Conservation (phyloP, 31 red algal species). For the Asparagopsis taxiformis region DNA sequence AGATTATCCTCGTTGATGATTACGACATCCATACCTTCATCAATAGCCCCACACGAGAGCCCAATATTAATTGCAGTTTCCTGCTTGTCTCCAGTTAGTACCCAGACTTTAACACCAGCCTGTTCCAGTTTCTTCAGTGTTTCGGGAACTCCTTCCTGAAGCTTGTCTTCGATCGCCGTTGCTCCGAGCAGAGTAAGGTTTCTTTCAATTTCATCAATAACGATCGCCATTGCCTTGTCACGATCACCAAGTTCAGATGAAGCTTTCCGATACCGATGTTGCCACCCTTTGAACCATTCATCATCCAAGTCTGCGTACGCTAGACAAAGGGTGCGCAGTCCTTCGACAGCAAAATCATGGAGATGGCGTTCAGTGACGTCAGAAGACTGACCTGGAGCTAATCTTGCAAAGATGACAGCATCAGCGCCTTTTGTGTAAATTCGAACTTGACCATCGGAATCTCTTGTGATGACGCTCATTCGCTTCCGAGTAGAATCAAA, state of each 20-base stretch:
- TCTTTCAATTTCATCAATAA: slow-evolving; percentile 81
- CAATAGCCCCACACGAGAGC: slow-evolving; percentile 82
- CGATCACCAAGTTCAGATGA: slow-evolving; percentile 35
- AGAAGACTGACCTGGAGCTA: slow-evolving; percentile 37
- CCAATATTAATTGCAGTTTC: slow-evolving; percentile 97
- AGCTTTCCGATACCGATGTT: slow-evolving; percentile 49
- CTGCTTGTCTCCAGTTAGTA: slow-evolving; percentile 94
- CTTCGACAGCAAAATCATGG: slow-evolving; percentile 81
- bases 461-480: slow-evolving; percentile 86
- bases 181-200: slow-evolving; percentile 70
- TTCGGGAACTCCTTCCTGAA: slow-evolving; percentile 90
- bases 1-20: slow-evolving; percentile 75
- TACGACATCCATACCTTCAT: slow-evolving; percentile 76
- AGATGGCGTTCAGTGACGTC: slow-evolving; percentile 37
- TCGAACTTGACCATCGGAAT: slow-evolving; percentile 58
- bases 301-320: slow-evolving; percentile 77
- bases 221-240: slow-evolving; percentile 39
- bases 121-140: slow-evolving; percentile 71
- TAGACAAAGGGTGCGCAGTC: slow-evolving; percentile 83
- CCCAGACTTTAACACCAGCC: slow-evolving; percentile 85
- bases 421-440: slow-evolving; percentile 92
- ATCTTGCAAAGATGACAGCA: slow-evolving; percentile 79
- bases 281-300: slow-evolving; percentile 71
- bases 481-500: slow-evolving; percentile 92
- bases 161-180: slow-evolving; percentile 87